Evolutionary conservation across 2,329 filamentous ascomycete species (phyloP), one percentile per base, ranked within the genome.

Genomic region (Fusarium buxicola): DNA sequence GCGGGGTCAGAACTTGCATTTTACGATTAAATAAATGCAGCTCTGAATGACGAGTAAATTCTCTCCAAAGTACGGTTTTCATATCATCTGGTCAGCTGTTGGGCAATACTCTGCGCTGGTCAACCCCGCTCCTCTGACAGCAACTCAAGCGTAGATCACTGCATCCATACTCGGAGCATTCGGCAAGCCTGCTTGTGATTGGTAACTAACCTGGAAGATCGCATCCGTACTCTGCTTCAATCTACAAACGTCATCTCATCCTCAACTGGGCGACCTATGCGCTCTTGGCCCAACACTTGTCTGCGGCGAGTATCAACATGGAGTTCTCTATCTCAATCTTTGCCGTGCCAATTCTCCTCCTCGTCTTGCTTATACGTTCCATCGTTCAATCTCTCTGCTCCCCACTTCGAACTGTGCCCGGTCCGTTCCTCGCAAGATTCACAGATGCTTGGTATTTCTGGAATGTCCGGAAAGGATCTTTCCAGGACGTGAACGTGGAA

Each of bases 381-480:
- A 7, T 49, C 13, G 12, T 46, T 13, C 53, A 49, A 16, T 51
- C 38, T 1, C 10, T 61, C 8, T 21, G 5, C 10, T 75, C 60
- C 27, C 68, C 70, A 8, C 52, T 75, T 4, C 62, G 65, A n/a
- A 58, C 59, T 1, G 58, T 76, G 1, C 64, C 65, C 1, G 74
- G 74, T 0, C 74, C 74, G 0, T 58, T 63, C 3, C 40, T 74
- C 3, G 69, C 72, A 3, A 55, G 71, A 3, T 68, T 73, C 32
- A 74, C 68, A 4, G 61, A 73, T 35, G 25, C 49, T 2, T 76
- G 73, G 74, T 76, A 75, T 44, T 52, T 70, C 8, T 63, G 54
- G 15, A 61, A 62, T 1, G 38, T 75, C 2, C 51, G 58, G 4
- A 54, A 63, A 6, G 74, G 74, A 6, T 18, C 36, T 2, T 76